Evolutionary conservation across 371 early-diverging fungal species (phyloP).

Genomic region (Mucor mucedo): DNA sequence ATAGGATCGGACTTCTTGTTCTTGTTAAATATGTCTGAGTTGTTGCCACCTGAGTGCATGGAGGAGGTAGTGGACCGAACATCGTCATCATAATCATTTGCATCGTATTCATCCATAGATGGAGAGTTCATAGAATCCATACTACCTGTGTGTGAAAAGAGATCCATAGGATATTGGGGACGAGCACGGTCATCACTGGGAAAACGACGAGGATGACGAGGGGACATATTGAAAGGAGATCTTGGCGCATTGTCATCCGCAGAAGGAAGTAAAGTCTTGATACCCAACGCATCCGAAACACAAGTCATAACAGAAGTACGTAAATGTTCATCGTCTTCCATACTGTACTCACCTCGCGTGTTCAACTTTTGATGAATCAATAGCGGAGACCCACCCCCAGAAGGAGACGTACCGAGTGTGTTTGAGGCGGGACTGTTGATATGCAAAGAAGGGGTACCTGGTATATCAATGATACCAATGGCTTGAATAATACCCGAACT

Average conservation of each 20-base stretch:
- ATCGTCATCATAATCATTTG: slow-evolving; percentile 41
- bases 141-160: slow-evolving; percentile 51
- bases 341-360: slow-evolving; percentile 50
- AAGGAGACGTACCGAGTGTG: background rate
- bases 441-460: slow-evolving; percentile 37
- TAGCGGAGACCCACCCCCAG: slow-evolving; percentile 6
- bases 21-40: slow-evolving; percentile 23
- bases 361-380: slow-evolving; percentile 25
- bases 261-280: slow-evolving; percentile 9
- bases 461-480: slow-evolving; percentile 45
- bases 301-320: slow-evolving; percentile 70
- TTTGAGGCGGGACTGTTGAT: slow-evolving; percentile 12
- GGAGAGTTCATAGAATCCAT: slow-evolving; percentile 42
- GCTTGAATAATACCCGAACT: slow-evolving; percentile 43
- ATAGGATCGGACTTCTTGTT: slow-evolving; percentile 33
- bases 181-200: background rate
- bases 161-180: slow-evolving; percentile 41
- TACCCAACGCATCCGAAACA: slow-evolving; percentile 53
- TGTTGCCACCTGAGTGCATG: slow-evolving; percentile 32
- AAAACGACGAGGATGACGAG: slow-evolving; percentile 19
- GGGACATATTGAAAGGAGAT: slow-evolving; percentile 2
- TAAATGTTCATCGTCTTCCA: slow-evolving; percentile 69
- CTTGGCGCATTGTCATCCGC: slow-evolving; percentile 7
- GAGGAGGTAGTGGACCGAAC: slow-evolving; percentile 50
- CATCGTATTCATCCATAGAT: slow-evolving; percentile 37